Evolutionary conservation across 257 asterid species (phyloP).

Genomic region (Solanum etuberosum): DNA sequence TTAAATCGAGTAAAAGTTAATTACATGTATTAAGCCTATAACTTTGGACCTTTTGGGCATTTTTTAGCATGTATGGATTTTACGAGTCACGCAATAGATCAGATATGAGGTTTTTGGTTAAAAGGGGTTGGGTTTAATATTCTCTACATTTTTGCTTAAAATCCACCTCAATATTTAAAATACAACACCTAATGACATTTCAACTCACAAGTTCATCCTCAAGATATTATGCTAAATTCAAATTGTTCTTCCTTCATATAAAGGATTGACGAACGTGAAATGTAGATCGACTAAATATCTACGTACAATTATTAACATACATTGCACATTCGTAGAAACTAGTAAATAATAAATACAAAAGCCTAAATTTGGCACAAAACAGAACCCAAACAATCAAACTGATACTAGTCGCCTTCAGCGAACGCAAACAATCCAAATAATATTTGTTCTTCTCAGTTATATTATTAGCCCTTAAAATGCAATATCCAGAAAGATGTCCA

Average conservation of each 20-base stretch:
- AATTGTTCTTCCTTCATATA: not conserved
- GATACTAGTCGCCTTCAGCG: not conserved
- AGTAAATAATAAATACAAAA: not conserved
- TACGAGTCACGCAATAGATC: not conserved
- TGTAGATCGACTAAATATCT: not conserved
- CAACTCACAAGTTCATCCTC: not conserved
- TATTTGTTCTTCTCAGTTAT: not conserved
- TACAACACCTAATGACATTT: not conserved
- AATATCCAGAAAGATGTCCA: not conserved
- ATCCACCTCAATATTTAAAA: not conserved
- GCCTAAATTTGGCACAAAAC: not conserved
- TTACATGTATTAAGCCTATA: not conserved
- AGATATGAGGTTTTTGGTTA: not conserved
- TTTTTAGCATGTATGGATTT: not conserved
- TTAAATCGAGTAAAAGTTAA: not conserved
- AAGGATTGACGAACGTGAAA: not conserved
- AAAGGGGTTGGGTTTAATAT: not conserved
- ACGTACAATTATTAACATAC: not conserved
- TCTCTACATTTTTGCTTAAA: not conserved
- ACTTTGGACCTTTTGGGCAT: not conserved
- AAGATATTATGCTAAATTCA: not conserved
- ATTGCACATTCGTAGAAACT: not conserved
- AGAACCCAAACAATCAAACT: not conserved
- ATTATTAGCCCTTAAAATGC: not conserved
- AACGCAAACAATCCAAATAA: not conserved